Evolutionary conservation across 306 rosid genomes (phyloP), one percentile per base, ranked within the genome.

Genomic region (Lotus japonicus): DNA sequence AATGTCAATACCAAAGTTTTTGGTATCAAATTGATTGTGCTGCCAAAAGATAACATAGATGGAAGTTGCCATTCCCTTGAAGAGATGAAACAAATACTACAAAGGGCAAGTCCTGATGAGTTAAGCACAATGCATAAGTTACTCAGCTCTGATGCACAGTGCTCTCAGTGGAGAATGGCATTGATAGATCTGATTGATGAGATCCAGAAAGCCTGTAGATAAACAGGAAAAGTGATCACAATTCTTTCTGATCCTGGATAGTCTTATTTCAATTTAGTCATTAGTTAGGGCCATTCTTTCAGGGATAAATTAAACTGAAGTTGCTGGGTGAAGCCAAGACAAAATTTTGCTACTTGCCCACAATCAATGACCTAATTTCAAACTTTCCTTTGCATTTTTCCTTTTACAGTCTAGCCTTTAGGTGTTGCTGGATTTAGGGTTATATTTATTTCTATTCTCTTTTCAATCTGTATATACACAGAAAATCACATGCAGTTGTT

Each of bases 61-160:
- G 79, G 69, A 72, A 71, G 79, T 11, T 36, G 15, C 15, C 55
- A 48, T 71, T 77, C 76, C 43, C 67, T 53, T 10, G 84, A 79
- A 64, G 92, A 82, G 64, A 68, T 51, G 70, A 75, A 68, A 69
- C 46, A 45, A 31, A 80, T 76, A 3, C 68, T 85, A 13, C 66
- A 67, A 64, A 85, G 70, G 71, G 89, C 90, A 6, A 85, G 75
- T 69, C 71, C 81, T 0, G 80, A 77, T 17, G 97, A 92, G 86
- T 77, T 89, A 9, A 73, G 65, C 67, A 72, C 82, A 66, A 35
- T 81, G 81, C 84, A 26, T 19, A 80, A 78, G 65, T 66, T 87
- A 61, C 67, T 87, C 61, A 52, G 70, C 86, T 71, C 78, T 17
- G 85, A 84, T 50, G 58, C 79, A 48, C 73, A 33, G 39, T 63